Base-by-base conservation (phyloP, 1,284 basidiomycete species). In the Heterobasidion parviporum region DNA sequence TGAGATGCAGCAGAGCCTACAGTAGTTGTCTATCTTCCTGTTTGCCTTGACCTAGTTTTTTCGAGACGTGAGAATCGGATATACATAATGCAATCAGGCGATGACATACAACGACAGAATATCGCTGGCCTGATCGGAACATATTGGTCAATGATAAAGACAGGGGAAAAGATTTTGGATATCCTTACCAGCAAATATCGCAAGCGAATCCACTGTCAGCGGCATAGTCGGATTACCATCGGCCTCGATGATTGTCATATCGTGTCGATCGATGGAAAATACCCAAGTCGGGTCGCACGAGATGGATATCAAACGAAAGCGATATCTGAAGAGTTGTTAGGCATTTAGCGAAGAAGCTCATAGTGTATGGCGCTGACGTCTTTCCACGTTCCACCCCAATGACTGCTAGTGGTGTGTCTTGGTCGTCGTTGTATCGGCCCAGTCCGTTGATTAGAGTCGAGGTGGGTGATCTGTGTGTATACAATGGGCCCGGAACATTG, bases 381-480 rank as follows among this genome's bases (percentile, higher is more conserved):
- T 9, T 10, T 9, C 46, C 46, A 16, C n/a, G 26, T 52, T 54
- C 18, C 1, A 71, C 70, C 16, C 56, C 65, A 48, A 74, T 64
- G 5, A 73, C 67, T 2, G 71, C 62, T 18, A 73, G 60, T 1
- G 62, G 54, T 2, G 59, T 55, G 9, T 63, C 49, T 2, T 60
- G 62, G 8, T 64, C 66, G 1, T 18, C 14, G 2, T 59, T 55
- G 41, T 57, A 68, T 7, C 70, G 65, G 9, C 78, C 77, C 45
- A 67, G 64, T 4, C 76, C 75, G 55, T 85, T 85, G 65, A 86
- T 79, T 2, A 84, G 64, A 1, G 76, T 80, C 0, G 75, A 57
- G 10, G 52, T 52, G n/a, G 50, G 50, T n/a, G 6, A 7, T 15
- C 50, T 52, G 34, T 20, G 35, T 35, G 35, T 51, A 38, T 20